Base-by-base conservation (phyloP, 1,284 basidiomycete species). In the Malassezia pachydermatis region DNA sequence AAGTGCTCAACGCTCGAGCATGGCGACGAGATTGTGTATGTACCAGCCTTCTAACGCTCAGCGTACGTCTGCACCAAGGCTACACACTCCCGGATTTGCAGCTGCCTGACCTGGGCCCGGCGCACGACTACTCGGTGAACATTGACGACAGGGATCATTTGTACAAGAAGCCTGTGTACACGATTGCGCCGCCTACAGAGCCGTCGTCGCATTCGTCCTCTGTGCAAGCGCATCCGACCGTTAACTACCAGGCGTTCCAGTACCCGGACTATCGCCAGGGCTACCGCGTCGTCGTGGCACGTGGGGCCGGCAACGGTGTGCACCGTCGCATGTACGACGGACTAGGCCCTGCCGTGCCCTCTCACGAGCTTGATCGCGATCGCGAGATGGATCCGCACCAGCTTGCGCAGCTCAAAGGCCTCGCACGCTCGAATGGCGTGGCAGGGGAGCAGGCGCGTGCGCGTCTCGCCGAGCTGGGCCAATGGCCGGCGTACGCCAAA, bases 131-230 rank as follows among this genome's bases (percentile, higher is more conserved):
- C 42, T 59, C 63, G 3, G 56, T 59, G 9, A 62, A 60, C 19
- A 30, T 52, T 5, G 54, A 58, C 19, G 54, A 54, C 16, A 41
- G 54, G 4, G 59, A 57, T 7, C 58, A 62, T 5, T 56, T 67
- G 3, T 60, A 54, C 14, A 41, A 51, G 23, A 57, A 60, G n/a
- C 62, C 65, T 6, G 56, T 60, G 5, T 65, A 64, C 41, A 58
- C 58, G 1, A 47, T 65, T 27, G 42, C 60, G 13, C 51, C 54
- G 14, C 65, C 67, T 0, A 50, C 55, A 7, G 68, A 71, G 51
- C 68, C 68, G 4, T 68, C 65, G 19, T 66, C 63, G 6, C 66
- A 69, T 38, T 66, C 63, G 1, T 66, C 63, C 2, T 67, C 65
- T 0, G 59, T 71, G 2, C 63, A 63, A 13, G 68, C 59, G 4